Base-by-base conservation (phyloP, 1,284 basidiomycete species). In the Golubevia sp. region DNA sequence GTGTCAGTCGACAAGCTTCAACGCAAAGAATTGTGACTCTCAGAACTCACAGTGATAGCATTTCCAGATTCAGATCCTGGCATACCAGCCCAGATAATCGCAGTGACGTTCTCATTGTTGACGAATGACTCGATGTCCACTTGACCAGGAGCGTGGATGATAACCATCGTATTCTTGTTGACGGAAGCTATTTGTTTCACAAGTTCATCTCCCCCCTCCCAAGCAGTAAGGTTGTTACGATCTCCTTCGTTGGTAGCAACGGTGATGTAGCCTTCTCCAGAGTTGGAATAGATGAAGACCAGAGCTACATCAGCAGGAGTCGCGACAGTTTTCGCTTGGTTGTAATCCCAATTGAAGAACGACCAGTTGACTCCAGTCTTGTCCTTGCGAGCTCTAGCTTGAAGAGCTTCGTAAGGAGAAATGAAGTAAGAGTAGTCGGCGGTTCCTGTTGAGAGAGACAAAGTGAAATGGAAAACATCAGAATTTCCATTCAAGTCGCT, bases 241-340 rank as follows among this genome's bases (percentile, higher is more conserved):
- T 94, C 92, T 57, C 91, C 91, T 59, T 87, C 86, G 69, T 91
- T 91, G 5, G 89, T 89, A 69, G 91, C 91, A 2, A 91, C 89
- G 6, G 87, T 89, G 72, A 93, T 90, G 77, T 91, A 91, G 8
- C 82, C 87, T 77, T 93, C 92, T 3, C 91, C 91, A 21, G 90
- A 91, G 79, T 92, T 89, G 0, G 89, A 86, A 70, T 88, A 88
- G 67, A 92, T 86, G 79, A 91, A 91, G 48, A 75, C 73, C 44
- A 75, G 61, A 15, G 55, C 55, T 15, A 44, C 84, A 0, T 90
- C 90, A 1, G 88, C 89, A 15, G 89, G 88, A 51, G 87, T 86
- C 49, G 89, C 91, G 48, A 88, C 85, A 49, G 84, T 85, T 0
- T 84, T 85, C 0, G 89, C 90, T 6, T 85, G 84, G 1, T 73